phyloP scores from a whole-genome alignment of 2,329 filamentous ascomycete species.

The Penicillium sp. region DNA sequence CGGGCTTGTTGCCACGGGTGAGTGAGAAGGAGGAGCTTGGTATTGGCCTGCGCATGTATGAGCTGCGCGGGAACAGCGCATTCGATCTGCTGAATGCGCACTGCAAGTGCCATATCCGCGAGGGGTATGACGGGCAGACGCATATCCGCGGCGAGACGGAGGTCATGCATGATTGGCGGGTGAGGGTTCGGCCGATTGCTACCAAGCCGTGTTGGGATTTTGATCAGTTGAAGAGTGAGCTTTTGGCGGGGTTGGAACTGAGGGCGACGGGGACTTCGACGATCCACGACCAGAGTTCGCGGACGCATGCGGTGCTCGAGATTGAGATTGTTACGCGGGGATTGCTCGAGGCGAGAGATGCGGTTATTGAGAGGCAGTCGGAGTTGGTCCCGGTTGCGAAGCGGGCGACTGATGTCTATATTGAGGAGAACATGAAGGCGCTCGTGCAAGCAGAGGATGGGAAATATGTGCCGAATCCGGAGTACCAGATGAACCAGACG shows the following conservation, averaged over 20 bases:
- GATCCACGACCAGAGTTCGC: constrained; percentile 51
- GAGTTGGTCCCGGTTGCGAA: constrained; percentile 54
- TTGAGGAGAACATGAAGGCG: constrained; percentile 44
- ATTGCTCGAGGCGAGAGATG: constrained; percentile 44
- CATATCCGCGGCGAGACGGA: constrained; percentile 52
- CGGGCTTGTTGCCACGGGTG: fast-evolving
- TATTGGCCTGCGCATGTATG: constrained; percentile 47
- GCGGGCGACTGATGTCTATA: constrained; percentile 45
- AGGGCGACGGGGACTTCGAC: constrained; percentile 45
- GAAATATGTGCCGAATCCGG: constrained; percentile 40
- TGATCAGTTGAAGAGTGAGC: constrained; percentile 34
- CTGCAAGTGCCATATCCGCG: constrained; percentile 47
- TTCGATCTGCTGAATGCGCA: constrained; percentile 49
- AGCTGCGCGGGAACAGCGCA: constrained; percentile 48
- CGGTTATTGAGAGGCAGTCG: constrained; percentile 47
- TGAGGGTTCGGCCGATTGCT: constrained; percentile 47
- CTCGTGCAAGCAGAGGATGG: constrained; percentile 39
- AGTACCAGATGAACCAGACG: constrained; percentile 40
- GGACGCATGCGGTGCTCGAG: constrained; percentile 51
- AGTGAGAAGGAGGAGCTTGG: constrained; percentile 31
- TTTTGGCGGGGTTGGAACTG: constrained; percentile 36
- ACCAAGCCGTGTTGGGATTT: constrained; percentile 39
- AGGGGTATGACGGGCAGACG: constrained; percentile 46
- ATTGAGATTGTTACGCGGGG: constrained; percentile 47
- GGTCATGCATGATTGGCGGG: constrained; percentile 45